A percentile compares a stretch with the other conserved stretches of the same genome.
Conservation (phyloP, 148 eudicot genomes). For the Dianthus caryophyllus region DNA sequence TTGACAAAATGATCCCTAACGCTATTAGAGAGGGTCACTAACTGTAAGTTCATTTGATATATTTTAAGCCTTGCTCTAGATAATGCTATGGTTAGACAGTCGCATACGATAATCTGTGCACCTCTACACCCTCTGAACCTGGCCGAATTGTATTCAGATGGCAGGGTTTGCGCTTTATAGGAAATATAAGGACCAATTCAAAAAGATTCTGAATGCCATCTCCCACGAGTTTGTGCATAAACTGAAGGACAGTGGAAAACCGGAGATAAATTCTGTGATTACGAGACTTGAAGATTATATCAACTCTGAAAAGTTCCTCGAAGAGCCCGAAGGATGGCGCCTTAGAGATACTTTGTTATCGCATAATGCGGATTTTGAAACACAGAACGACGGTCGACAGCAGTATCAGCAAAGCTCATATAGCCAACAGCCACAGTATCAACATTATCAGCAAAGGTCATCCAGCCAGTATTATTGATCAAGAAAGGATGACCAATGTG, state of each 20-base stretch:
- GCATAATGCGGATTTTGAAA: slow-evolving; percentile 8
- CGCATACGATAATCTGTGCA: neutral
- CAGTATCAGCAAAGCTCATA: slow-evolving; percentile 16
- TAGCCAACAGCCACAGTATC: slow-evolving; percentile 11
- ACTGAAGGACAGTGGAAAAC: slow-evolving; percentile 37
- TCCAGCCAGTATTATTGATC: neutral
- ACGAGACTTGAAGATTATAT: slow-evolving; percentile 44
- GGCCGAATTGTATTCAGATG: slow-evolving; percentile 41
- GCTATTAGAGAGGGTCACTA: too few relatives aligned
- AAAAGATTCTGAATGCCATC: slow-evolving; percentile 53
- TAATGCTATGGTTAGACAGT: too few relatives aligned
- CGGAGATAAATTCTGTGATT: slow-evolving; percentile 31
- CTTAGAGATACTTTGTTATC: slow-evolving; percentile 36
- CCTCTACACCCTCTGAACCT: neutral
- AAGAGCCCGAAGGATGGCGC: slow-evolving; percentile 74
- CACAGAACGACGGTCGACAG: slow-evolving; percentile 1
- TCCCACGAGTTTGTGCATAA: slow-evolving; percentile 42
- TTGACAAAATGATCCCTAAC: too few relatives aligned
- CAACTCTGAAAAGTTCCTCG: slow-evolving; percentile 41
- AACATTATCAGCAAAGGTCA: neutral
- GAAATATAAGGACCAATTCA: slow-evolving; percentile 67
- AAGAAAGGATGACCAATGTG: neutral
- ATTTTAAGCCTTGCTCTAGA: too few relatives aligned
- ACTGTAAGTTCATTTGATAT: too few relatives aligned
- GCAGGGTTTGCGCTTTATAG: slow-evolving; percentile 72